Evolutionary conservation across 345 rosid species (phyloP).

Genomic region (Fremontodendron californicum): DNA sequence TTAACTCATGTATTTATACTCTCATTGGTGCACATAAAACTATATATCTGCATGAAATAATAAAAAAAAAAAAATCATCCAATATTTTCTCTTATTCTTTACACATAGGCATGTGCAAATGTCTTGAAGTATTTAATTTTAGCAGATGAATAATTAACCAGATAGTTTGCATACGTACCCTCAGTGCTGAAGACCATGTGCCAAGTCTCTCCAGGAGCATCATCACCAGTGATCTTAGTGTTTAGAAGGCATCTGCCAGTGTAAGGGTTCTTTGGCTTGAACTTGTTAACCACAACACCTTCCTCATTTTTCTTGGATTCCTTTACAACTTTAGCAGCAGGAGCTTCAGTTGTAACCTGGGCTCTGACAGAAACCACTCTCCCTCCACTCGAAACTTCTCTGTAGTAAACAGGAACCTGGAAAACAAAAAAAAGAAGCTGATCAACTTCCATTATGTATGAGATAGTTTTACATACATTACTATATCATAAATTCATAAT

Average conservation of each 20-base stretch:
- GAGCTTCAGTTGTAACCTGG: conserved; percentile 92
- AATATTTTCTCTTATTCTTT: neutral
- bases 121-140: neutral
- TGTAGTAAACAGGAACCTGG: conserved; percentile 51
- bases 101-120: neutral
- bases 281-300: conserved; percentile 86
- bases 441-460: neutral
- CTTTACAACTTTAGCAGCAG: conserved; percentile 73
- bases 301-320: conserved; percentile 80
- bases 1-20: neutral
- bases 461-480: neutral
- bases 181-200: conserved; percentile 98
- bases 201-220: conserved; percentile 99
- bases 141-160: neutral
- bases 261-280: conserved; percentile 89
- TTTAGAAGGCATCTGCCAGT: conserved; percentile 80
- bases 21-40: neutral
- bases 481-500: neutral
- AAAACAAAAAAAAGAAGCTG: neutral
- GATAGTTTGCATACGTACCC: conserved; percentile 41
- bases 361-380: conserved; percentile 64
- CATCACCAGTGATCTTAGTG: conserved; percentile 97
- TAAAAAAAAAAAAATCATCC: neutral
- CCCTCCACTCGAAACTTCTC: conserved; percentile 42
- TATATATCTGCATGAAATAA: neutral